These are phyloP conservation scores for Trichosporon sp. DNA, from an alignment of 1,284 basidiomycete species.

Conservation along the genomic window DNA sequence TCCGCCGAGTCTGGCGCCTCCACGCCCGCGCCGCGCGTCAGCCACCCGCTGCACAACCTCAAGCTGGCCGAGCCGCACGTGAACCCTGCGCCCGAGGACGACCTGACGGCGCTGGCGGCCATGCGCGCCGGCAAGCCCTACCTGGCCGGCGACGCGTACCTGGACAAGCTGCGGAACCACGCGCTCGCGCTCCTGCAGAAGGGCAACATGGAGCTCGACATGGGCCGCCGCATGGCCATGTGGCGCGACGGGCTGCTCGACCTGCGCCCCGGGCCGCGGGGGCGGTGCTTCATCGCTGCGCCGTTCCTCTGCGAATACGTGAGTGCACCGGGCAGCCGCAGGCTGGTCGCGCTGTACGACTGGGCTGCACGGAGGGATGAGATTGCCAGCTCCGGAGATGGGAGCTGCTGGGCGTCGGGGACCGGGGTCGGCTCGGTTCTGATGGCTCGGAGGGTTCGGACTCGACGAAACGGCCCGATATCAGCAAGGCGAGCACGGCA, in stretches of 20 bases:
- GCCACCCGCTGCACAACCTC: background rate
- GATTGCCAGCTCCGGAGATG: background rate
- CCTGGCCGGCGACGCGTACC: slow-evolving; percentile 32
- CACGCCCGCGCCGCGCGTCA: background rate
- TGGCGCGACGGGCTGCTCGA: slow-evolving; percentile 24
- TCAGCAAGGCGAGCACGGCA: background rate
- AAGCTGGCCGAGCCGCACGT: background rate
- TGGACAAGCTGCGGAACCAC: slow-evolving; percentile 25
- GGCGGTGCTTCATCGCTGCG: slow-evolving; percentile 17
- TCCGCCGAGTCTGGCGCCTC: background rate
- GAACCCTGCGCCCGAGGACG: background rate
- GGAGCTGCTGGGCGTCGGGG: no score
- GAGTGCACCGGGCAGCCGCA: slow-evolving; percentile 16
- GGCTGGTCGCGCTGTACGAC: no score
- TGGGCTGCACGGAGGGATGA: background rate
- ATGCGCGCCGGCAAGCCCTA: slow-evolving; percentile 40
- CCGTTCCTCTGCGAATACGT: slow-evolving; percentile 45
- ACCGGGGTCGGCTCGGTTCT: no score
- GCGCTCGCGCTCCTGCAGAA: slow-evolving; percentile 20
- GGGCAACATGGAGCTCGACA: slow-evolving; percentile 27
- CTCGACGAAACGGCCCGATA: no score
- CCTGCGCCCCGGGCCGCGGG: slow-evolving; percentile 9
- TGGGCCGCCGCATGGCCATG: slow-evolving; percentile 24
- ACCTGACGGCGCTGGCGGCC: background rate
- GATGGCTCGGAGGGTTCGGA: no score